Evolutionary conservation across 2,329 filamentous ascomycete genomes (phyloP).

Genomic region (Akanthomyces dipterigenus): DNA sequence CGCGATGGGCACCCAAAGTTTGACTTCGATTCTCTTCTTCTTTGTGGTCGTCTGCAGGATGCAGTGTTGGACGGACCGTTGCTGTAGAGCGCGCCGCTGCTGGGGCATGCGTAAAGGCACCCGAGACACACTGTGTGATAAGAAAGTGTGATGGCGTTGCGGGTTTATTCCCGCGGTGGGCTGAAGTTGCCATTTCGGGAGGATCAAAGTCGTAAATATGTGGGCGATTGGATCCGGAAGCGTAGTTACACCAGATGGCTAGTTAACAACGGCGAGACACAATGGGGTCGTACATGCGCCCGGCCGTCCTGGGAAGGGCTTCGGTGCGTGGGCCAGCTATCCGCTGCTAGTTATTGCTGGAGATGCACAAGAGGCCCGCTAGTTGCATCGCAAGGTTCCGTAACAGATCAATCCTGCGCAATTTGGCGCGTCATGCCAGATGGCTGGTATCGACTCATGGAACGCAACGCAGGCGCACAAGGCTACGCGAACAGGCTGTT

Average conservation of each 20-base stretch:
- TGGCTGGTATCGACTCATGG: no score
- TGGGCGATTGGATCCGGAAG: background rate
- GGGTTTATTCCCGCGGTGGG: background rate
- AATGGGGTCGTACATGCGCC: no score
- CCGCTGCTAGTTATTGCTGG: no score
- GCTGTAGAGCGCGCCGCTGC: no score
- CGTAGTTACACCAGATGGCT: background rate
- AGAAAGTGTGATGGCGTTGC: background rate
- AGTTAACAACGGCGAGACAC: background rate
- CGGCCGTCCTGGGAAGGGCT: no score
- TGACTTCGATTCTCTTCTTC: no score
- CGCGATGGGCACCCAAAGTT: no score
- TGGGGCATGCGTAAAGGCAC: background rate
- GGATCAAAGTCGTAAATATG: background rate
- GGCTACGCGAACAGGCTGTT: background rate
- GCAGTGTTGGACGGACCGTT: no score
- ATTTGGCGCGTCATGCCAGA: background rate
- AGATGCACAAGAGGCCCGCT: no score
- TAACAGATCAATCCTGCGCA: background rate
- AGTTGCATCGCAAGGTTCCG: background rate
- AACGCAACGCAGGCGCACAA: background rate
- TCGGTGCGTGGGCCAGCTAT: no score
- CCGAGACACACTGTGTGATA: background rate
- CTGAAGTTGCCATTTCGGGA: background rate
- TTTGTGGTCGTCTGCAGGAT: no score